Base-by-base conservation (phyloP, 75 land plant genomes). In the Pinus albicaulis region DNA sequence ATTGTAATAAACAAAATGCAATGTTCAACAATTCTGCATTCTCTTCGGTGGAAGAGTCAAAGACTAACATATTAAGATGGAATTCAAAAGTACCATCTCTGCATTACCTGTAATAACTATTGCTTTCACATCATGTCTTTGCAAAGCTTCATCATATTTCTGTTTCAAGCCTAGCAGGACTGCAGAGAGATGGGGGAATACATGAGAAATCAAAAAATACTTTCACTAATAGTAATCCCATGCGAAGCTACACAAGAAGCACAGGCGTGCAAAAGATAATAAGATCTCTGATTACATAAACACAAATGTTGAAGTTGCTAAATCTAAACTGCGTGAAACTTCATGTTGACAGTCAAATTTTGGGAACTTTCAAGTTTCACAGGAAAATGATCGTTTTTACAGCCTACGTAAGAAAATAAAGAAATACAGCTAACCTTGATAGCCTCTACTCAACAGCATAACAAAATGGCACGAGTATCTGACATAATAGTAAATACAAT, bases 111-210 rank as follows among this genome's bases (percentile, higher is more conserved):
- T 92, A 57, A 96, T 78, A 76, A 96, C 99, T 82, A 96, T 87
- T 74, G 98, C 99, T 82, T 92, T 96, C 48, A 94, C 93, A 77
- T 96, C 98, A 79, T 89, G 75, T 70, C 93, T 88, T 25, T 74
- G 64, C 64, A 82, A 72, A 16, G 99, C 99, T 81, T 92, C 78
- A n/a, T 92, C 93, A 69, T 85, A 94, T 58, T 80, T 87, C 59
- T 89, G 90, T 80, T 94, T 92, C 48, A 96, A 80, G 71, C 89
- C 92, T 20, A 56, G 7, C 74, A 96, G 74, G 34, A 96, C 99
- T 94, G 84, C 60, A 78, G 58, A 56, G 14, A 58, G 14, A 62
- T 66, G 4, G 3, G 5, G 59, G 41, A 63, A 55, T 31, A 4
- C 57, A 28, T 34, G 5, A 24, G 19, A 65, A 68, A 59, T 34